Evolutionary conservation across 2,329 filamentous ascomycete species (phyloP).

Genomic region (Ilyonectria sp.): DNA sequence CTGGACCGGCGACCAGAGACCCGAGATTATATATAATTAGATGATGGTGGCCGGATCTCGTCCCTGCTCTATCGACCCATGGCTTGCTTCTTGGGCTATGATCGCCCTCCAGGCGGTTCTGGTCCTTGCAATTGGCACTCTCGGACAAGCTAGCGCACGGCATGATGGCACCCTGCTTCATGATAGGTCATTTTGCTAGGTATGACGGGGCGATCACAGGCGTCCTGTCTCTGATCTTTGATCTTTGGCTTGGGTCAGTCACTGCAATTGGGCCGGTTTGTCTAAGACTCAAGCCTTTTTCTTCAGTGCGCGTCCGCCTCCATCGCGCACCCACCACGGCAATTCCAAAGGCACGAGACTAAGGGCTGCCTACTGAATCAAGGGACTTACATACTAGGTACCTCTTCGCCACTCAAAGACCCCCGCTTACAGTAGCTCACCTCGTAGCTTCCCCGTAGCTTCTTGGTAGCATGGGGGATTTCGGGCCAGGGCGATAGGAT

Average conservation of each 20-base stretch:
- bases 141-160: neutral
- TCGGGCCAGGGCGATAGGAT: neutral
- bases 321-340: neutral
- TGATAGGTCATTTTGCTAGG: neutral
- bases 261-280: neutral
- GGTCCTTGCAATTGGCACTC: constrained; percentile 4
- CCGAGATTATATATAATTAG: neutral
- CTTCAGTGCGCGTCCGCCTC: neutral
- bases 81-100: neutral
- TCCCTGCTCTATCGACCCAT: neutral
- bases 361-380: neutral
- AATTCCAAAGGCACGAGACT: neutral
- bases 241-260: neutral
- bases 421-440: neutral
- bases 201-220: neutral
- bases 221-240: neutral
- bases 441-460: neutral
- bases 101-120: neutral
- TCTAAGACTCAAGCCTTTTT: neutral
- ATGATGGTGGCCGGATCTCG: neutral
- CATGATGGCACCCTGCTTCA: neutral
- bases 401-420: too few relatives aligned
- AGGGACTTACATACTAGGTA: neutral
- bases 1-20: neutral
- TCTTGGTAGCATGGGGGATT: neutral